Base-by-base conservation (phyloP, 352 stramenopile species). In the Halophytophthora batemanensis region DNA sequence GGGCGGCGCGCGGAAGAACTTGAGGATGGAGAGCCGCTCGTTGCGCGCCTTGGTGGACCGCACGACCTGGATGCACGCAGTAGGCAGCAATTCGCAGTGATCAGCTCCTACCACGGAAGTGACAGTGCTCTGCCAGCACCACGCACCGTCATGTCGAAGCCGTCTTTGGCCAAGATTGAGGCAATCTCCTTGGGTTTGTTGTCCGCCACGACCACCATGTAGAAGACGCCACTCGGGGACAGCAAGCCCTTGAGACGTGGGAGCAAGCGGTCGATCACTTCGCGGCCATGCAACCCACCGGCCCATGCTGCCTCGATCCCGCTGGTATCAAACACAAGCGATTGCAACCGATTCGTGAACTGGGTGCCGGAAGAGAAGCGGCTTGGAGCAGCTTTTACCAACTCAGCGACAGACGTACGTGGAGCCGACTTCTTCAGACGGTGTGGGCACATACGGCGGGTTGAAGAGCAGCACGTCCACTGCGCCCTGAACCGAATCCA, bases 391-490 rank as follows among this genome's bases (percentile, higher is more conserved):
- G 25, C 25, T 31, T 31, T 8, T 31, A 31, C 8, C 25, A 8
- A 23, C 7, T 6, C 11, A 17, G 15, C 2, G 10, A 13, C 18
- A 21, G 22, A 66, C 71, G 41, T 82, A 94, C 84, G 49, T 88
- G 23, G 82, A 94, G 11, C 82, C 84, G 17, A 99, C 93, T 80
- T 99, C 97, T 18, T 97, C 82, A 2, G 91, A 89, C 6, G 95
- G 90, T 18, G 96, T 99, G 19, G 96, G 95, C 45, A 99, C 97
- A 60, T 99, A 99, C 11, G 97, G 97, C 17, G 97, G 97, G 76
- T 99, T 99, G 68, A 99, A 99, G 17, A 99, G 66, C 35, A 99
- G 64, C 41, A 98, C 79, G 59, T 99, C 96, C 10, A 99, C 75
- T 43, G 64, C 55, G 54, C 59, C 74, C 64, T 81, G 56, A 33